phyloP scores from a whole-genome alignment of 2,329 filamentous ascomycete genomes.

The Stachybotrys elegans region DNA sequence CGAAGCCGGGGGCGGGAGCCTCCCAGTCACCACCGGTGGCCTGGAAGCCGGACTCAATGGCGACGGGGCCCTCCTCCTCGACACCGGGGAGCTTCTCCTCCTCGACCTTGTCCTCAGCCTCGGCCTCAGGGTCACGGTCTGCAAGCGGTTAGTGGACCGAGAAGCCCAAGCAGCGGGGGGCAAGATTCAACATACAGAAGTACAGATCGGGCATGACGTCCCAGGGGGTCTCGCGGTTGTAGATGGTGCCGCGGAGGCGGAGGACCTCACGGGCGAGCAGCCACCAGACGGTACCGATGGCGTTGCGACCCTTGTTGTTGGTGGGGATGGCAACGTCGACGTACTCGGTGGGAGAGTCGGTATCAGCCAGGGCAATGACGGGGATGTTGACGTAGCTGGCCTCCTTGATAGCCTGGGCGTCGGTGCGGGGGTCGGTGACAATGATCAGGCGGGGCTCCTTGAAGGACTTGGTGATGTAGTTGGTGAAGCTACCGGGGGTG shows the following conservation, averaged over 20 bases:
- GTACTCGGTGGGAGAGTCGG: slow-evolving; percentile 98
- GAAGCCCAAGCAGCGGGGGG: not conserved
- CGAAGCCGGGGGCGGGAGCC: slow-evolving; percentile 66
- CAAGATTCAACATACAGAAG: slow-evolving; percentile 65
- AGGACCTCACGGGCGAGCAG: slow-evolving; percentile 99
- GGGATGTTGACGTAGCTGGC: slow-evolving; percentile 99
- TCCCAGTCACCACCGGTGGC: slow-evolving; percentile 76
- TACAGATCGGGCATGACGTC: slow-evolving; percentile 99
- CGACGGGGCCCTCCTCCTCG: slow-evolving; percentile 76
- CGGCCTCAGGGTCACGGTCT: slow-evolving; percentile 98
- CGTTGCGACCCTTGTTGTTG: slow-evolving; percentile 99
- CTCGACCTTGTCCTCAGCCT: slow-evolving; percentile 96
- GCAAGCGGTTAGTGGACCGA: slow-evolving; percentile 11
- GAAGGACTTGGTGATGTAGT: slow-evolving; percentile 99
- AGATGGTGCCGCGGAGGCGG: slow-evolving; percentile 94
- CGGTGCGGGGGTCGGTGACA: slow-evolving; percentile 98
- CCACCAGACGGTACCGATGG: slow-evolving; percentile 99
- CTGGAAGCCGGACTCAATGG: slow-evolving; percentile 75
- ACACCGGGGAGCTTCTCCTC: slow-evolving; percentile 85
- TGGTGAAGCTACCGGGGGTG: slow-evolving; percentile 99
- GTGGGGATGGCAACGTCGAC: slow-evolving; percentile 99
- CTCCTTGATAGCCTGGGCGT: slow-evolving; percentile 99
- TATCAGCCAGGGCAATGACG: slow-evolving; percentile 98
- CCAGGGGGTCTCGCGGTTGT: slow-evolving; percentile 94
- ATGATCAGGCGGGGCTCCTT: slow-evolving; percentile 99